Percentiles rank a stretch among this genome's conserved stretches.
These are phyloP conservation scores for Micractinium conductrix DNA, from an alignment of 139 green algal species.

Conservation along the genomic window DNA sequence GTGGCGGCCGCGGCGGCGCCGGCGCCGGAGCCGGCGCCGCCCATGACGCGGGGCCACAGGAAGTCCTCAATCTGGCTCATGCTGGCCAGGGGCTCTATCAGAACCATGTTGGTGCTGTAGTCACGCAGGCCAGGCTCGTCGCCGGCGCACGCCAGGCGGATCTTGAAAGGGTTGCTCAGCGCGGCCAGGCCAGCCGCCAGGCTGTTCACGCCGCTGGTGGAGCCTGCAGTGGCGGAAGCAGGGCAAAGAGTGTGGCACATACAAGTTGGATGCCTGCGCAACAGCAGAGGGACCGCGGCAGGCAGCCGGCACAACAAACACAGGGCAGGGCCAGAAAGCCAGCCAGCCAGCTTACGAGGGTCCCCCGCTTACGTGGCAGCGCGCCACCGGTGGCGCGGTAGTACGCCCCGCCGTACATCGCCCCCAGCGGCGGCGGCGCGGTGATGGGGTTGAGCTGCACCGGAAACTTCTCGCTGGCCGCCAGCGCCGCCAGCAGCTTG, in stretches of 20 bases:
- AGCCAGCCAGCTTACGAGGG: background rate
- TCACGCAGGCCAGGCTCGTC: conserved; percentile 68
- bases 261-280: too few species aligned
- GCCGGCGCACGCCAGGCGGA: conserved; percentile 67
- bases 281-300: too few species aligned
- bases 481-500: conserved; percentile 83
- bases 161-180: conserved; percentile 93
- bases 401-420: conserved; percentile 4
- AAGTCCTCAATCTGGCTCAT: conserved; percentile 96
- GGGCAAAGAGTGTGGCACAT: too few species aligned
- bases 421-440: background rate
- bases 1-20: conserved; percentile 10
- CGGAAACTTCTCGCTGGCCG: conserved; percentile 78
- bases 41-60: conserved; percentile 83
- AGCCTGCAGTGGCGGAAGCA: background rate
- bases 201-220: conserved; percentile 34
- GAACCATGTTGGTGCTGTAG: conserved; percentile 89
- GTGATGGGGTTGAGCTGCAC: conserved; percentile 58
- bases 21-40: background rate
- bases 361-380: background rate
- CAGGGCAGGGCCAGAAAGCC: too few species aligned
- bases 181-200: conserved; percentile 72
- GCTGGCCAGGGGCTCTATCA: conserved; percentile 96
- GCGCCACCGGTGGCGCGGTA: background rate
- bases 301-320: background rate